Conservation (phyloP, 148 eudicot genomes). For the Cornus suecica region DNA sequence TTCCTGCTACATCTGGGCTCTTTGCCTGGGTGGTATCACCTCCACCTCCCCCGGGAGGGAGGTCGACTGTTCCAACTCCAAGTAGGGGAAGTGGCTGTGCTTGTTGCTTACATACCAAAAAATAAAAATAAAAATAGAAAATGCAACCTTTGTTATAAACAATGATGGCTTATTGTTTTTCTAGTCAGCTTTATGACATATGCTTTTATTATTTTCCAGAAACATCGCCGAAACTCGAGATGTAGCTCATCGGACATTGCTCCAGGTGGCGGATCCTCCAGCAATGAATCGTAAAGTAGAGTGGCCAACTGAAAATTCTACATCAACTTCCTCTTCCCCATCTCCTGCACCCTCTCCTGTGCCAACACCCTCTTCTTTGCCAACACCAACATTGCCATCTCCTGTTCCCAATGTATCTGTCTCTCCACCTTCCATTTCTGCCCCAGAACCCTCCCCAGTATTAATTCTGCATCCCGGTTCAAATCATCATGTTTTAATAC, state of each 20-base stretch:
- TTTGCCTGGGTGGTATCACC: too few species aligned
- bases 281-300: neutral
- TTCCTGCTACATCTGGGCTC: too few species aligned
- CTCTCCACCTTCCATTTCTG: slow-evolving; percentile 4
- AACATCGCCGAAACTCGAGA: slow-evolving; percentile 17
- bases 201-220: slow-evolving; percentile 21
- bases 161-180: neutral
- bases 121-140: too few species aligned
- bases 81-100: too few species aligned
- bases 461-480: neutral
- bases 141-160: neutral
- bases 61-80: too few species aligned
- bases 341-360: slow-evolving; percentile 12
- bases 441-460: neutral
- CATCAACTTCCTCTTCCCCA: slow-evolving; percentile 4
- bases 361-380: slow-evolving; percentile 17
- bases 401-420: slow-evolving; percentile 18
- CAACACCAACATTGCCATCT: slow-evolving; percentile 7
- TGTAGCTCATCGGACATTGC: slow-evolving; percentile 29
- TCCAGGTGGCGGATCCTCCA: slow-evolving; percentile 6
- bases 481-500: slow-evolving; percentile 13
- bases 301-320: neutral
- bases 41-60: too few species aligned
- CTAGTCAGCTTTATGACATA: slow-evolving; percentile 5
- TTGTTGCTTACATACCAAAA: too few species aligned